phyloP scores from a whole-genome alignment of 2,329 filamentous ascomycete genomes.

The Sclerotinia minor region DNA sequence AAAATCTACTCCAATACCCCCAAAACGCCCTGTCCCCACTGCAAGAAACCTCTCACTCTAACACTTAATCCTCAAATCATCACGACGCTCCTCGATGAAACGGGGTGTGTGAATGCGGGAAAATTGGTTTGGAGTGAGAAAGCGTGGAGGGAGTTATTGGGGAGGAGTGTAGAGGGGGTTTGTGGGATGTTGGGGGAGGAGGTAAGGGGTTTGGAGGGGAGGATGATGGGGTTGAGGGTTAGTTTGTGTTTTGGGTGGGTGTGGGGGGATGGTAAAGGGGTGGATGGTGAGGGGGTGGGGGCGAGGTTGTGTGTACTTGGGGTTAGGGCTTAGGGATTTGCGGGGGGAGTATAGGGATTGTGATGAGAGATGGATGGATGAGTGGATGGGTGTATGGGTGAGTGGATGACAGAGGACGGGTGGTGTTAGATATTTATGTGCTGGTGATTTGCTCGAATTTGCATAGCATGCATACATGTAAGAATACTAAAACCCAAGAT shows the following conservation, averaged over 20 bases:
- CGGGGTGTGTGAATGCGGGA: conserved; percentile 51
- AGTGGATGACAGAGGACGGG: background rate
- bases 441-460: no score
- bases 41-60: conserved; percentile 39
- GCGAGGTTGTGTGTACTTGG: conserved; percentile 18
- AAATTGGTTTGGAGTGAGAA: conserved; percentile 55
- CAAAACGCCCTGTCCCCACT: conserved; percentile 45
- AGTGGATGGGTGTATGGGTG: background rate
- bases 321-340: background rate
- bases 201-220: conserved; percentile 52
- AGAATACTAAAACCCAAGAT: no score
- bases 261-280: background rate
- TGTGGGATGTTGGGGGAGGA: conserved; percentile 43
- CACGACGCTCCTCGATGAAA: conserved; percentile 53
- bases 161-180: conserved; percentile 47
- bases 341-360: background rate
- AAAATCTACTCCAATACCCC: conserved; percentile 54
- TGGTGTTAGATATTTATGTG: background rate
- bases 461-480: no score
- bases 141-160: conserved; percentile 55
- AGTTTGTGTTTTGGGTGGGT: conserved; percentile 58
- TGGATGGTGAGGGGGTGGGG: background rate
- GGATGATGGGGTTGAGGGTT: conserved; percentile 52
- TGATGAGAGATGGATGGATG: background rate
- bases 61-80: conserved; percentile 47